Conservation (phyloP, 1,284 basidiomycete species). For the Cryptococcus sp. region DNA sequence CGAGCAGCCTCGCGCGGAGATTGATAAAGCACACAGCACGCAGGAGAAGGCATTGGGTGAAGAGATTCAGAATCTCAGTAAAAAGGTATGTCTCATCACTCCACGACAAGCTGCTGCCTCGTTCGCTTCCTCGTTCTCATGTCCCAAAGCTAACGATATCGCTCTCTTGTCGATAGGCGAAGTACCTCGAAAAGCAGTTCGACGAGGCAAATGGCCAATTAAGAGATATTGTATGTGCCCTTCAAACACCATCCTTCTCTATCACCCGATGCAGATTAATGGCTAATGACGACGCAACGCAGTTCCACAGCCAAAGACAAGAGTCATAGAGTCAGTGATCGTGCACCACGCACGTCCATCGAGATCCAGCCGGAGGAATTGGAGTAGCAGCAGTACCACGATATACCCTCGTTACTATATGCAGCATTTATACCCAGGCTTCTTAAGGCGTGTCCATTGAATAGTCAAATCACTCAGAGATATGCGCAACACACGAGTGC, state of each 20-base stretch:
- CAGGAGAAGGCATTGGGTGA: conserved; percentile 80
- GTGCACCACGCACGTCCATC: background rate
- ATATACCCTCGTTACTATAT: too few relatives aligned
- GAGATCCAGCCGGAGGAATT: too few relatives aligned
- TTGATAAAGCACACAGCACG: conserved; percentile 70
- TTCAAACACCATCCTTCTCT: background rate
- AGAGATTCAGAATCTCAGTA: conserved; percentile 73
- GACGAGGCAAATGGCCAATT: conserved; percentile 82
- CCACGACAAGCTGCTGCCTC: background rate
- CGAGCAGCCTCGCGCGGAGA: conserved; percentile 74
- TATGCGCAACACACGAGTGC: too few relatives aligned
- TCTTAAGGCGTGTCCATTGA: too few relatives aligned
- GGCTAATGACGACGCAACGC: conserved; percentile 8
- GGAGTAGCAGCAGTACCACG: too few relatives aligned
- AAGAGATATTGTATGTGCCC: conserved; percentile 72
- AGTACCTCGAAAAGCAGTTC: conserved; percentile 87
- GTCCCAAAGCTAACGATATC: background rate
- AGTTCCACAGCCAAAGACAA: conserved; percentile 51
- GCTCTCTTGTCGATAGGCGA: conserved; percentile 58
- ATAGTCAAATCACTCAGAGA: too few relatives aligned
- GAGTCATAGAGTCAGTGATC: background rate
- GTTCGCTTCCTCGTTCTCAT: background rate
- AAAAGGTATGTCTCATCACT: conserved; percentile 53
- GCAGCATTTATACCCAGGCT: too few relatives aligned
- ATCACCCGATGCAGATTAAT: background rate